Evolutionary conservation across 108 stramenopile genomes (phyloP).

Genomic region (Skeletonema menzelii): DNA sequence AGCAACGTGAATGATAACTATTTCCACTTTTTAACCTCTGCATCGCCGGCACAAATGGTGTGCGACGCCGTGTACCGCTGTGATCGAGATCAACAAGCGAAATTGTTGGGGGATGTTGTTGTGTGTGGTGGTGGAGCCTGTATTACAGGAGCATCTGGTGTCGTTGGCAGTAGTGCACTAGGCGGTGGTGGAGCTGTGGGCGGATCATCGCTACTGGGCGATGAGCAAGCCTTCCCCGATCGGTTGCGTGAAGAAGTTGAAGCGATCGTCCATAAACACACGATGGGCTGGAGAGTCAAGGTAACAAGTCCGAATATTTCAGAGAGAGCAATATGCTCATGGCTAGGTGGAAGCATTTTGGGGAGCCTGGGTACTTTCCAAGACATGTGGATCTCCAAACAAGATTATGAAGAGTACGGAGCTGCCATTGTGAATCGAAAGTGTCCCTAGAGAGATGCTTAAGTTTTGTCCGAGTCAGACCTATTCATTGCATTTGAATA

Average conservation of each 20-base stretch:
- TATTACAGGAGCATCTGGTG: slow-evolving; percentile 36
- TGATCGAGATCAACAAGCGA: slow-evolving; percentile 87
- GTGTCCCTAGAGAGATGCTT: slow-evolving; percentile 70
- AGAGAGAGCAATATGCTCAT: slow-evolving; percentile 80
- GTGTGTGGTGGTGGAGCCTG: slow-evolving; percentile 86
- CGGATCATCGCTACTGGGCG: slow-evolving; percentile 42
- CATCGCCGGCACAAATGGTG: slow-evolving; percentile 80
- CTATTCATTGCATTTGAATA: neutral
- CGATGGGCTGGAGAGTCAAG: slow-evolving; percentile 89
- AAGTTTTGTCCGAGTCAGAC: neutral
- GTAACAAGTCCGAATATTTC: slow-evolving; percentile 66
- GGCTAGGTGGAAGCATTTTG: slow-evolving; percentile 96
- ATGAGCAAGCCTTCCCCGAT: slow-evolving; percentile 80
- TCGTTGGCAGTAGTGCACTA: neutral
- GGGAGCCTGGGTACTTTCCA: slow-evolving; percentile 97
- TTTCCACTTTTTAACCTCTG: slow-evolving; percentile 55
- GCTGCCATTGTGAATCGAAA: slow-evolving; percentile 92
- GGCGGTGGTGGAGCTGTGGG: slow-evolving; percentile 4
- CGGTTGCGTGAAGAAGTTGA: slow-evolving; percentile 79
- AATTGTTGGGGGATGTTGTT: slow-evolving; percentile 80
- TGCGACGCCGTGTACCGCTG: slow-evolving; percentile 87
- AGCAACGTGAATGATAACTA: slow-evolving; percentile 8
- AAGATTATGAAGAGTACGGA: slow-evolving; percentile 96
- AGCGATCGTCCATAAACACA: slow-evolving; percentile 82
- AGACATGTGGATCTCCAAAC: slow-evolving; percentile 95